These are phyloP conservation scores for Umbelopsis sp. DNA, from an alignment of 192 early-diverging fungal species.

Conservation along the genomic window DNA sequence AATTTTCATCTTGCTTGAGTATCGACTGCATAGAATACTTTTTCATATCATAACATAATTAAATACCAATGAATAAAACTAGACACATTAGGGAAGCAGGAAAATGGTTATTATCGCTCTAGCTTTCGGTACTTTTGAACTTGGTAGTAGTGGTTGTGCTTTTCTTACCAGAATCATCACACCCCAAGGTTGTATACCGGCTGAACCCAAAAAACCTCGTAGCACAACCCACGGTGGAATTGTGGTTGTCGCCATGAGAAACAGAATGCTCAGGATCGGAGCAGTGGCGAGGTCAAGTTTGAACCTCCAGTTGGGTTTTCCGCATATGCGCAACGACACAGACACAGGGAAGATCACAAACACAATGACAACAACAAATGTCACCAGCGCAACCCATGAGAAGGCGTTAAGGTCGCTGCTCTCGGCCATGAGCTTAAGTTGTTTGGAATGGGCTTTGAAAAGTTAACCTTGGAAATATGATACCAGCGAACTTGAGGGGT, in stretches of 20 bases:
- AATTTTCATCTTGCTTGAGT: background rate
- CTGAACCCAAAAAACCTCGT: conserved; percentile 62
- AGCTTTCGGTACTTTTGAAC: background rate
- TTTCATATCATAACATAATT: no score
- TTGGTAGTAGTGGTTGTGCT: no score
- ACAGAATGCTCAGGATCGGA: conserved; percentile 66
- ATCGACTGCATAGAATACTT: no score
- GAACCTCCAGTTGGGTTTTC: conserved; percentile 37
- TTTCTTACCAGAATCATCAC: conserved; percentile 58
- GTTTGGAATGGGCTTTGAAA: background rate
- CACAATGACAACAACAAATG: conserved; percentile 62
- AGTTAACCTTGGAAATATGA: background rate
- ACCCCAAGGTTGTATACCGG: conserved; percentile 75
- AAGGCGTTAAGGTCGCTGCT: conserved; percentile 33
- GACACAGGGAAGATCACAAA: conserved; percentile 65
- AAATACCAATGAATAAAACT: conserved; percentile 74
- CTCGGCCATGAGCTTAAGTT: background rate
- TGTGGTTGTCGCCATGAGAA: conserved; percentile 64
- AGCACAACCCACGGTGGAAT: conserved; percentile 48
- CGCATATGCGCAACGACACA: conserved; percentile 36
- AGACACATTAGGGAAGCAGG: background rate
- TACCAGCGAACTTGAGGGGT: background rate
- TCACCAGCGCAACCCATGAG: conserved; percentile 63
- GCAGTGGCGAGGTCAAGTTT: conserved; percentile 71
- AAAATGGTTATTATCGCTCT: background rate